These are phyloP conservation scores for Tephrocybe sp. DNA, from an alignment of 768 basidiomycete species.

Conservation along the genomic window DNA sequence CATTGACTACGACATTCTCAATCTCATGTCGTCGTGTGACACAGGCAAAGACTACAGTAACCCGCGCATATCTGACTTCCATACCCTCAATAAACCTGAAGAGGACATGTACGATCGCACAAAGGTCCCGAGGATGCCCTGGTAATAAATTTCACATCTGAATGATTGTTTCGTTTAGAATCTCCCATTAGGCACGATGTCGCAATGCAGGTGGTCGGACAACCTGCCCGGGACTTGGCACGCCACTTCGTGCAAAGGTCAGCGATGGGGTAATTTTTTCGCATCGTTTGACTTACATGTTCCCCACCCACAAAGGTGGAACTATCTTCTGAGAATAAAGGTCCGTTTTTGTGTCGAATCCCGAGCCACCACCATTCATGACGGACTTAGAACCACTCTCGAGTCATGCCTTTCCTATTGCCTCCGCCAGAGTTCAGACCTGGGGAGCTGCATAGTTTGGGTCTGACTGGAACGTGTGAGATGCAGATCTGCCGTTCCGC, in stretches of 20 bases:
- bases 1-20: not conserved
- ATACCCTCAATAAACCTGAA: constrained; percentile 81
- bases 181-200: constrained; percentile 82
- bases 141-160: constrained; percentile 63
- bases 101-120: constrained; percentile 95
- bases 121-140: constrained; percentile 94
- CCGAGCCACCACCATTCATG: constrained; percentile 6
- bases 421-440: constrained; percentile 92
- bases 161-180: not conserved
- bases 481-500: constrained; percentile 95
- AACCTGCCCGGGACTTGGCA: constrained; percentile 91
- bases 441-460: constrained; percentile 73
- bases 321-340: constrained; percentile 91
- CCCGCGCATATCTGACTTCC: constrained; percentile 83
- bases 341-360: constrained; percentile 38
- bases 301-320: constrained; percentile 79
- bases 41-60: constrained; percentile 95
- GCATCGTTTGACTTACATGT: constrained; percentile 9
- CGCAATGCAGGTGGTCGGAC: constrained; percentile 92
- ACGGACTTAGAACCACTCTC: constrained; percentile 76
- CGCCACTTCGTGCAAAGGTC: constrained; percentile 94
- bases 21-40: not conserved
- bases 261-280: constrained; percentile 20
- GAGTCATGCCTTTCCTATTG: constrained; percentile 88
- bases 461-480: constrained; percentile 94